Evolutionary conservation across 2,329 filamentous ascomycete genomes (phyloP).

Genomic region (Scedosporium apiospermum): DNA sequence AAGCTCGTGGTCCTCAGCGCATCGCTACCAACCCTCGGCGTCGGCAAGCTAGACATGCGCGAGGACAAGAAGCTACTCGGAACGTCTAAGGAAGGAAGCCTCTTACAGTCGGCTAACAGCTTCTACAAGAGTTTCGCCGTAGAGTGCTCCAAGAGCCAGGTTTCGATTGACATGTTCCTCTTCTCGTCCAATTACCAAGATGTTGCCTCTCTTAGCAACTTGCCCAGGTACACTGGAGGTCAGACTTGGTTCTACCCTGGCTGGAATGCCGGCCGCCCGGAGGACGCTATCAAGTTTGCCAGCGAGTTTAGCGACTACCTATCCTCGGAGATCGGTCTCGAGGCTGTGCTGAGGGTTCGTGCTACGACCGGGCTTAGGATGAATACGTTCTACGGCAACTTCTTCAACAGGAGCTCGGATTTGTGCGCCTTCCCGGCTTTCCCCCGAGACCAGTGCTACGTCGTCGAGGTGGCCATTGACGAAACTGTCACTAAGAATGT

Average conservation of each 20-base stretch:
- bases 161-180: conserved; percentile 96
- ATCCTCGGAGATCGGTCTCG: conserved; percentile 91
- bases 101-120: conserved; percentile 86
- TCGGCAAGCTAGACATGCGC: conserved; percentile 82
- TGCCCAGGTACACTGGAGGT: conserved; percentile 91
- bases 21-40: conserved; percentile 80
- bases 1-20: conserved; percentile 91
- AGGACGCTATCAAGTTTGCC: conserved; percentile 97
- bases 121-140: conserved; percentile 99
- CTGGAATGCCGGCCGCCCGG: conserved; percentile 87
- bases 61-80: conserved; percentile 95
- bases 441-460: conserved; percentile 92
- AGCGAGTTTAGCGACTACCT: conserved; percentile 94
- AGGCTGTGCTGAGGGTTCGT: conserved; percentile 89
- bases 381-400: conserved; percentile 98
- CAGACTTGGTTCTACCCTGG: conserved; percentile 98
- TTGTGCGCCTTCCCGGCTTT: conserved; percentile 97
- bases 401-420: conserved; percentile 97
- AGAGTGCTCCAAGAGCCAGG: conserved; percentile 97
- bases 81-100: conserved; percentile 78
- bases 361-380: conserved; percentile 91
- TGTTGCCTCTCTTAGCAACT: conserved; percentile 88
- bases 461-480: conserved; percentile 96
- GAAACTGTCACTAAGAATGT: conserved; percentile 87
- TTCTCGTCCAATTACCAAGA: conserved; percentile 96